A percentile compares a stretch with the other conserved stretches of the same genome.
Evolutionary conservation across 2,329 filamentous ascomycete species (phyloP).

Genomic region (Penicillium sp.): DNA sequence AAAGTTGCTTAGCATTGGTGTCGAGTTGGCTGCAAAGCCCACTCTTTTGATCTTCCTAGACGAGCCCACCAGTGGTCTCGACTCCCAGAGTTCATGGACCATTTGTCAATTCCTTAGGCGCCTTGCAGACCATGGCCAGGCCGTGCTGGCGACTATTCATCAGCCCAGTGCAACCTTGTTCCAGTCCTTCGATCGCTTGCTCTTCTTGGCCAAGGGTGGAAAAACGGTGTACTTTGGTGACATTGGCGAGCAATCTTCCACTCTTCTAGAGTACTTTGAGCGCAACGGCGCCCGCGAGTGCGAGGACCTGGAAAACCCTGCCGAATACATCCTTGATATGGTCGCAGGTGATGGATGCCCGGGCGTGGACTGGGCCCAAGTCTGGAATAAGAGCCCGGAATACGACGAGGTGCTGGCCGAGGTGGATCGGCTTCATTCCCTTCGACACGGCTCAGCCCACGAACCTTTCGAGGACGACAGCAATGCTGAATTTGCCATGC

Average conservation of each 20-base stretch:
- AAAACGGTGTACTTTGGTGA: conserved; percentile 63
- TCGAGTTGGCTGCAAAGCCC: conserved; percentile 88
- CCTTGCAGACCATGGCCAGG: conserved; percentile 75
- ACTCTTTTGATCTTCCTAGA: conserved; percentile 83
- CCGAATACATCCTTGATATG: conserved; percentile 66
- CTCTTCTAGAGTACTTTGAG: conserved; percentile 60
- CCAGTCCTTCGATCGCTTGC: conserved; percentile 64
- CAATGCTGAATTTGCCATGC: conserved; percentile 67
- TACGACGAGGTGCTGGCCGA: conserved; percentile 53
- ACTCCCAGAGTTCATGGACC: conserved; percentile 83
- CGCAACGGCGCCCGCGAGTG: conserved; percentile 56
- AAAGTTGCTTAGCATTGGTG: conserved; percentile 77
- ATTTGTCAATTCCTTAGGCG: conserved; percentile 78
- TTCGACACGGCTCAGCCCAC: conserved; percentile 47
- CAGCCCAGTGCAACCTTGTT: conserved; percentile 86
- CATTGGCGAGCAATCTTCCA: conserved; percentile 53
- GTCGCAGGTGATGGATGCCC: conserved; percentile 42
- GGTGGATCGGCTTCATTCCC: conserved; percentile 52
- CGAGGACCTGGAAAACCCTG: conserved; percentile 61
- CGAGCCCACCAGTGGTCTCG: conserved; percentile 76
- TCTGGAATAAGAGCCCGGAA: conserved; percentile 57
- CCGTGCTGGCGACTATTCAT: conserved; percentile 85
- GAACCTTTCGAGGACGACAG: conserved; percentile 44
- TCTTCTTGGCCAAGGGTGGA: conserved; percentile 59
- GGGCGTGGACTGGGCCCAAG: conserved; percentile 55